phyloP scores from a whole-genome alignment of 345 rosid genomes.

The Populus simonii region DNA sequence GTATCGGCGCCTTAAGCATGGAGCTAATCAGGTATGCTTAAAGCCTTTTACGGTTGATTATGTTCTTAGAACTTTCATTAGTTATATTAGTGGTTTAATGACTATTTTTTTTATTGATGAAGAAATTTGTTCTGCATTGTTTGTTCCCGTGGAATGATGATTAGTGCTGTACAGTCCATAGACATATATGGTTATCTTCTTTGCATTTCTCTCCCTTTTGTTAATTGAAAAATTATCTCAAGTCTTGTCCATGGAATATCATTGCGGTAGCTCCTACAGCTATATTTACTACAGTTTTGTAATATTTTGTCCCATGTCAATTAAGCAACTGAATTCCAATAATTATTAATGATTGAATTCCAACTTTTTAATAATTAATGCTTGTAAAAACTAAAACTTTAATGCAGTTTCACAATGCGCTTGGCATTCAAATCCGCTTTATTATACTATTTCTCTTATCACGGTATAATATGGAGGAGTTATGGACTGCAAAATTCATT shows the following conservation, averaged over 20 bases:
- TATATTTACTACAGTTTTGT: background rate
- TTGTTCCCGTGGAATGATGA: background rate
- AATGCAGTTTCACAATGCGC: background rate
- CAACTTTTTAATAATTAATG: background rate
- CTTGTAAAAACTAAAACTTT: background rate
- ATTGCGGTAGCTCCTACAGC: background rate
- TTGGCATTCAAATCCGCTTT: background rate
- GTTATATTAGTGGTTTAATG: background rate
- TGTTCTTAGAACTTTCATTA: background rate
- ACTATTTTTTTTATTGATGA: background rate
- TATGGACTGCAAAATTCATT: background rate
- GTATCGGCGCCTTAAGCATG: constrained; percentile 99
- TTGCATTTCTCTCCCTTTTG: background rate
- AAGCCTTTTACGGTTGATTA: background rate
- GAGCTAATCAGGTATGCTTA: constrained; percentile 71
- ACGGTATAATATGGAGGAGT: background rate
- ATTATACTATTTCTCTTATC: background rate
- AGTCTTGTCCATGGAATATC: background rate
- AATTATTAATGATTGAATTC: background rate
- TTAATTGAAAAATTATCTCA: background rate
- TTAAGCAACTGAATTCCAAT: background rate
- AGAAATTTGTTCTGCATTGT: background rate
- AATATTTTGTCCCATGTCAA: background rate
- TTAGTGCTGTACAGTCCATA: background rate
- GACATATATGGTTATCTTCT: background rate